Evolutionary conservation across 345 rosid genomes (phyloP), one percentile per base, ranked within the genome.

Genomic region (Eucalyptus urophylla): DNA sequence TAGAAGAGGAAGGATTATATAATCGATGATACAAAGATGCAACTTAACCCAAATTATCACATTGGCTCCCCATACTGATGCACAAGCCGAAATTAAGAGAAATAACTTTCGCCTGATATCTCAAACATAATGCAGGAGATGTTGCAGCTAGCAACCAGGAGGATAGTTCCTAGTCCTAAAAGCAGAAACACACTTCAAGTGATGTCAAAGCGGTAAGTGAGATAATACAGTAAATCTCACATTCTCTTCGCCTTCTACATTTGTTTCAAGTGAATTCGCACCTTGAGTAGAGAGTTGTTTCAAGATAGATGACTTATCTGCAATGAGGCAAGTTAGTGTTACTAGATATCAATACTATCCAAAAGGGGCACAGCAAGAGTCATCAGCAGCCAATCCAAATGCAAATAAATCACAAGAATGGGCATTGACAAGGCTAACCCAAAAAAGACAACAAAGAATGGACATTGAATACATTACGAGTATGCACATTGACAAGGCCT

Each of bases 161-260:
- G 80, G 80, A 69, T 69, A 69, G 80, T 69, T 17, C 44, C 80
- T 69, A 33, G 24, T 69, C 25, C 80, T 37, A 37, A 76, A 76
- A 37, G 45, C 27, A 76, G 45, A 76, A 37, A 76, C 83, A 37
- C 83, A 76, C 83, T 76, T 37, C 45, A 37, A 76, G 45, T 76
- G 83, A 76, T 37, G 83, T 47, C 29, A 27, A 45, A 89, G 27
- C 33, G 1, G 31, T 81, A 25, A 81, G 40, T 60, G 87, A 51
- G 31, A 60, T 27, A 49, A 69, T n/a, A 89, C 58, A 3, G 67
- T 25, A 89, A 44, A 76, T 87, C 95, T 93, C 90, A 94, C 99
- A 92, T 94, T 95, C 88, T 93, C 97, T 88, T 93, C 96, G 80
- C 92, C 96, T 87, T 92, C 95, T 43, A 49, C 76, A 50, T 53